phyloP scores from a whole-genome alignment of 2,329 filamentous ascomycete genomes.

The Ascochyta clinopodiicola region DNA sequence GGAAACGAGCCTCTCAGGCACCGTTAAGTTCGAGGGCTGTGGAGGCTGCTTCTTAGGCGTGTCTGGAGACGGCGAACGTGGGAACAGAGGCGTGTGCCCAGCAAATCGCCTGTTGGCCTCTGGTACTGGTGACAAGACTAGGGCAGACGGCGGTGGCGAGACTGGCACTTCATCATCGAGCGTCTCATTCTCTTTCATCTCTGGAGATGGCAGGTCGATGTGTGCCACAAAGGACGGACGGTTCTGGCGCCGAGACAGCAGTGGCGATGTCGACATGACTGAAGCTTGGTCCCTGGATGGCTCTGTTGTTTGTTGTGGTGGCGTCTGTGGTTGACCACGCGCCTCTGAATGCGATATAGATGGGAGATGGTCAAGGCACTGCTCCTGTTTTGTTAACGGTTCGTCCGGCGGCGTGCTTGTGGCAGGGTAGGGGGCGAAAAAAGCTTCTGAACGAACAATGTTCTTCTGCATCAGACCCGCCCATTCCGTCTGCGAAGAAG shows the following conservation, averaged over 20 bases:
- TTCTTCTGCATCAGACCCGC: conserved; percentile 39
- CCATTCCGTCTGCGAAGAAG: conserved; percentile 40
- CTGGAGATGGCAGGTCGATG: conserved; percentile 31
- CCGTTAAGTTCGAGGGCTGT: background rate
- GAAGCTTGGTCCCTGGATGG: background rate
- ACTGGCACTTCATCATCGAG: conserved; percentile 35
- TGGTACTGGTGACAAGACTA: conserved; percentile 42
- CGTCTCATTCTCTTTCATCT: conserved; percentile 1
- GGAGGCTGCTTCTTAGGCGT: conserved; percentile 16
- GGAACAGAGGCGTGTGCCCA: conserved; percentile 46
- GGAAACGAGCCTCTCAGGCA: conserved; percentile 17
- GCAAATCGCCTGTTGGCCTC: conserved; percentile 44
- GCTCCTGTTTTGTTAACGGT: conserved; percentile 31
- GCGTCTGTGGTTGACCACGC: conserved; percentile 8
- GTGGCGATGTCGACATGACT: conserved; percentile 20
- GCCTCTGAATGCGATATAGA: conserved; percentile 8
- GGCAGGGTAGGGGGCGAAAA: conserved; percentile 28
- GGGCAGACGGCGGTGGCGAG: conserved; percentile 42
- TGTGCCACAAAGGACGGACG: conserved; percentile 30
- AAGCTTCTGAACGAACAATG: conserved; percentile 31
- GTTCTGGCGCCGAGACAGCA: conserved; percentile 33
- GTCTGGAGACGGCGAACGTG: conserved; percentile 11
- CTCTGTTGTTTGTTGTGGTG: conserved; percentile 2
- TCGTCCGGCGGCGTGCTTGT: conserved; percentile 43
- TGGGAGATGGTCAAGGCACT: conserved; percentile 19